Percentiles rank a stretch among this genome's conserved stretches.
Conservation (phyloP, 148 eudicot species). For the Rhododendron ferrugineum region DNA sequence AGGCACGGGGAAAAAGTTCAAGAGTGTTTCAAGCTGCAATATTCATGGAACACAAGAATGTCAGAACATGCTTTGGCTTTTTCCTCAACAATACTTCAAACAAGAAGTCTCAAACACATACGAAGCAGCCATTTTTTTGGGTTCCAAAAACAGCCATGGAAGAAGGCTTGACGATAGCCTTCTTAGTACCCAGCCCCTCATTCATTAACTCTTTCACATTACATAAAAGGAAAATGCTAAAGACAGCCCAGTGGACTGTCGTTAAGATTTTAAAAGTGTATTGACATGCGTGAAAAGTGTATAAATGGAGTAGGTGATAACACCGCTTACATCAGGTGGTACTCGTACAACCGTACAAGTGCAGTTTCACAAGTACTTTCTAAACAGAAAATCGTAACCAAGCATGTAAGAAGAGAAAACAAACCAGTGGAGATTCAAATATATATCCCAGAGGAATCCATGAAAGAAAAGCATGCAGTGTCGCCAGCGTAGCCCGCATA, state of each 20-base stretch:
- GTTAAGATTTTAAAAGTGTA: no score
- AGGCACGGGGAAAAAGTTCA: constrained; percentile 72
- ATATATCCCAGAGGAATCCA: constrained; percentile 99
- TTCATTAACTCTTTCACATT: not conserved
- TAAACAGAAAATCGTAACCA: not conserved
- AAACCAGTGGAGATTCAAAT: constrained; percentile 94
- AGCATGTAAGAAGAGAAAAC: constrained; percentile 17
- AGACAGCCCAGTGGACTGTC: not conserved
- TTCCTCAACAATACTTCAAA: not conserved
- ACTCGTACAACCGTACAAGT: not conserved
- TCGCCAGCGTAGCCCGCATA: constrained; percentile 81
- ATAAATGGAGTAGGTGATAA: not conserved
- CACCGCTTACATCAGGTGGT: not conserved
- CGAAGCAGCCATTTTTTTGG: not conserved
- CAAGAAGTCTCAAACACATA: not conserved
- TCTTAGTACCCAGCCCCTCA: not conserved
- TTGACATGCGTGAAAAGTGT: not conserved
- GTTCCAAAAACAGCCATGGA: not conserved
- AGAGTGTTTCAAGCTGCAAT: constrained; percentile 76
- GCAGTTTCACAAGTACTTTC: not conserved
- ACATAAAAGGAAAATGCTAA: not conserved
- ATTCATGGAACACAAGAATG: constrained; percentile 8
- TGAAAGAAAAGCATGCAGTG: constrained; percentile 94
- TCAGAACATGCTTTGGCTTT: not conserved
- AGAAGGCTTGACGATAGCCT: not conserved